Evolutionary conservation across 1,284 basidiomycete species (phyloP).

Genomic region (Schizophyllum amplum): DNA sequence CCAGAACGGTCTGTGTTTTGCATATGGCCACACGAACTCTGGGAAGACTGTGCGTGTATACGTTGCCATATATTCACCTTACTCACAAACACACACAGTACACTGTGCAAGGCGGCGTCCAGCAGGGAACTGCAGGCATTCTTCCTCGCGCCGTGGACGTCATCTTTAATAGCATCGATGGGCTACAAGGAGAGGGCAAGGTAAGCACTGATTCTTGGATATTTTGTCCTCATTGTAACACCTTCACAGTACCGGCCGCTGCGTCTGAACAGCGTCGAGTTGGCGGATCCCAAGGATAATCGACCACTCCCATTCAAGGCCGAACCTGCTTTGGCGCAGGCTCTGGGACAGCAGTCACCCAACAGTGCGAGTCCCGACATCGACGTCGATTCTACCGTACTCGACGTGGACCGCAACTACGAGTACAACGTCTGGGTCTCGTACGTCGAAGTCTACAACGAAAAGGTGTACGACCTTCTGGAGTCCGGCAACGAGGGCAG

Average conservation of each 20-base stretch:
- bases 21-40: conserved; percentile 97
- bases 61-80: background rate
- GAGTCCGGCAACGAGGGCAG: conserved; percentile 30
- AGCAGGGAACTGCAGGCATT: conserved; percentile 68
- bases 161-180: conserved; percentile 89
- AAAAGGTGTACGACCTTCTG: conserved; percentile 86
- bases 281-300: conserved; percentile 39
- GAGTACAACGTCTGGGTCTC: conserved; percentile 94
- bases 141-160: conserved; percentile 88
- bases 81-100: conserved; percentile 38
- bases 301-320: conserved; percentile 34
- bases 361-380: conserved; percentile 19
- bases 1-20: conserved; percentile 90
- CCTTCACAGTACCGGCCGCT: conserved; percentile 58
- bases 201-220: conserved; percentile 31
- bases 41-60: conserved; percentile 67
- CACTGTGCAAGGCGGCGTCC: conserved; percentile 79
- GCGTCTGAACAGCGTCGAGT: conserved; percentile 64
- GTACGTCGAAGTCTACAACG: conserved; percentile 98
- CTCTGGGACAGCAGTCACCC: conserved; percentile 41
- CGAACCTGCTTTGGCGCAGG: conserved; percentile 51
- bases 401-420: conserved; percentile 83
- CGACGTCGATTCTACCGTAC: conserved; percentile 55
- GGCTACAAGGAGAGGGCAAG: conserved; percentile 66
- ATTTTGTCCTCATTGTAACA: conserved; percentile 1